Conservation (phyloP, 371 early-diverging fungal genomes). For the Mortierella sp. region DNA sequence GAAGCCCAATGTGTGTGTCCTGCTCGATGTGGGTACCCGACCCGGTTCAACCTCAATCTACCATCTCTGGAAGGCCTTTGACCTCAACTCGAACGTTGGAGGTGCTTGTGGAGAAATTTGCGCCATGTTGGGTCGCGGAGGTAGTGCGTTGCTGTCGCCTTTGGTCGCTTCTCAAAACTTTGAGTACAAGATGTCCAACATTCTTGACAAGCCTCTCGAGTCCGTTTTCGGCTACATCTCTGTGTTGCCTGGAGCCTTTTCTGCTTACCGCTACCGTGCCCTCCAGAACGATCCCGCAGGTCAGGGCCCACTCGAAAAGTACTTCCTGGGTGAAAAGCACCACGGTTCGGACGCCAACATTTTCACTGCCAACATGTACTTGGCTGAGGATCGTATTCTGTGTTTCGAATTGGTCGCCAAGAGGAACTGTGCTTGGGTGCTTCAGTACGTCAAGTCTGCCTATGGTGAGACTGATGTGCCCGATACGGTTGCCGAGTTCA, state of each 20-base stretch:
- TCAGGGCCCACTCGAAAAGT: conserved; percentile 74
- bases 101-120: conserved; percentile 92
- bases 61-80: conserved; percentile 85
- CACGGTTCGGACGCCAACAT: conserved; percentile 69
- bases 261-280: conserved; percentile 83
- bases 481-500: conserved; percentile 80
- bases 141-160: conserved; percentile 65
- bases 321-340: conserved; percentile 83
- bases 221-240: conserved; percentile 87
- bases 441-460: conserved; percentile 73
- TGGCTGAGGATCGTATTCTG: conserved; percentile 89
- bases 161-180: conserved; percentile 86
- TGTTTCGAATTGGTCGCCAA: conserved; percentile 89
- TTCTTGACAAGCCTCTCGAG: conserved; percentile 89
- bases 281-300: conserved; percentile 72
- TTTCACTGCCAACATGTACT: conserved; percentile 78
- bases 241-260: conserved; percentile 87
- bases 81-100: conserved; percentile 74
- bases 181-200: conserved; percentile 89
- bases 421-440: conserved; percentile 72
- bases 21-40: conserved; percentile 87
- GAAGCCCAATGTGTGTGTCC: conserved; percentile 79
- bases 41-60: conserved; percentile 76
- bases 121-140: conserved; percentile 71
- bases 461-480: conserved; percentile 91